Evolutionary conservation across 78 protist genomes (phyloP).

Genomic region (Speleostelium caveatum): DNA sequence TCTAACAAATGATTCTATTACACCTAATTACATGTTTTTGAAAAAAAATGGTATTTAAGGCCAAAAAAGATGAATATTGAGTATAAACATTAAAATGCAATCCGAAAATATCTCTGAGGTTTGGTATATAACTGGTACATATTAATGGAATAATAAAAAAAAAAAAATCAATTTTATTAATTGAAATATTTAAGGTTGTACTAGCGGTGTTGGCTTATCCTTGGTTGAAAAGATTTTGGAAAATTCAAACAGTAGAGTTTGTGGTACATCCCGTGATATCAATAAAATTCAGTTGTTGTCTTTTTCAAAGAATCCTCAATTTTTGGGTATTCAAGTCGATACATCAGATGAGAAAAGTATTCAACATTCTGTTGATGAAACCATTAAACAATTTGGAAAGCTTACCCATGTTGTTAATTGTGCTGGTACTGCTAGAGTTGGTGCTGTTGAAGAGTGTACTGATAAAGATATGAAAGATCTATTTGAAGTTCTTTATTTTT

Average conservation of each 20-base stretch:
- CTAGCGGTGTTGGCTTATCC: conserved; percentile 1
- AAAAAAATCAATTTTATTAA: neutral
- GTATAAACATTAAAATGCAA: neutral
- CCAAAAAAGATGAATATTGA: no score
- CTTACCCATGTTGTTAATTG: neutral
- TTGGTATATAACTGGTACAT: conserved; percentile 4
- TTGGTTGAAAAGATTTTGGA: neutral
- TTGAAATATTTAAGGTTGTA: conserved; percentile 2
- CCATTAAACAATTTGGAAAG: conserved; percentile 2
- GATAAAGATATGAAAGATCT: neutral
- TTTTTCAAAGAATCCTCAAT: neutral
- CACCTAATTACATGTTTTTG: no score
- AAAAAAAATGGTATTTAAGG: no score
- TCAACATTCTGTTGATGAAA: neutral
- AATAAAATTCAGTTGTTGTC: neutral
- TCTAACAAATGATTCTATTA: no score
- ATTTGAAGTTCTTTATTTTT: neutral
- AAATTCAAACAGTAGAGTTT: neutral
- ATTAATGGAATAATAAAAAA: neutral
- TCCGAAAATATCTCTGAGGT: neutral
- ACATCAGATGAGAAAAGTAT: neutral
- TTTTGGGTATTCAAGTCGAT: neutral
- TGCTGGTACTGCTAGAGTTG: neutral
- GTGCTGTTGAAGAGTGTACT: conserved; percentile 9
- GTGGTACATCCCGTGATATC: conserved; percentile 2